A percentile compares a stretch with the other conserved stretches of the same genome.
Conservation (phyloP, 1,139 yeast genomes). For the Pichia sp. region DNA sequence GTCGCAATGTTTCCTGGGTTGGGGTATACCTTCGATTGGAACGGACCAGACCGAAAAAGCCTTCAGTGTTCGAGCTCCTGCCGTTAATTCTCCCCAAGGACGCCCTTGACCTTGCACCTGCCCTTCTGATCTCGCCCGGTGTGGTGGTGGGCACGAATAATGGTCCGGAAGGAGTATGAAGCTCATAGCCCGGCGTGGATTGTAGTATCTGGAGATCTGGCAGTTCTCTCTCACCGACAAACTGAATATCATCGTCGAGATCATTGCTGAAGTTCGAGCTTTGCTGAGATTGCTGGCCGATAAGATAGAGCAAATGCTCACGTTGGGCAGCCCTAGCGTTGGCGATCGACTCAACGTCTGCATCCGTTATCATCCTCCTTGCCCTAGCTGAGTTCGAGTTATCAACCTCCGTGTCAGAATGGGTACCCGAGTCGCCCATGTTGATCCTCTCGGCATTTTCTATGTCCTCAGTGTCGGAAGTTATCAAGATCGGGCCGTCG, state of each 20-base stretch:
- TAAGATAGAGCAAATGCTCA: constrained; percentile 2
- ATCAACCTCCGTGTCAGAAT: constrained; percentile 11
- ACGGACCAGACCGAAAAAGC: not conserved
- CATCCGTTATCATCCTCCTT: not conserved
- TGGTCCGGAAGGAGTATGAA: constrained; percentile 16
- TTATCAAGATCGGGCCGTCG: constrained; percentile 11
- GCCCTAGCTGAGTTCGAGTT: constrained; percentile 2
- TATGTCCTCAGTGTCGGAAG: constrained; percentile 15
- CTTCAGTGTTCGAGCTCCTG: not conserved
- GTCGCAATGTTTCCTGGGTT: constrained; percentile 8
- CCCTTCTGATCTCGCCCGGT: constrained; percentile 6
- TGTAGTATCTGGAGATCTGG: constrained; percentile 18
- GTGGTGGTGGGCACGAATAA: constrained; percentile 11
- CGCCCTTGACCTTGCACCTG: constrained; percentile 6
- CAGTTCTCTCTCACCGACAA: constrained; percentile 19
- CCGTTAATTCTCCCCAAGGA: not conserved
- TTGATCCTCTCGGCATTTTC: not conserved
- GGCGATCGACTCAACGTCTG: constrained; percentile 9
- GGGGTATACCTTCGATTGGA: not conserved
- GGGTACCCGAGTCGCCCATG: not conserved
- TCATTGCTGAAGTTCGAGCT: constrained; percentile 4
- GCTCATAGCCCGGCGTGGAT: constrained; percentile 7
- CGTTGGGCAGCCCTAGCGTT: constrained; percentile 8
- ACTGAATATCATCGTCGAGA: constrained; percentile 26
- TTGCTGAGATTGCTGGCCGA: not conserved